Evolutionary conservation across 192 early-diverging fungal genomes (phyloP).

Genomic region (Glomus cerebriforme): DNA sequence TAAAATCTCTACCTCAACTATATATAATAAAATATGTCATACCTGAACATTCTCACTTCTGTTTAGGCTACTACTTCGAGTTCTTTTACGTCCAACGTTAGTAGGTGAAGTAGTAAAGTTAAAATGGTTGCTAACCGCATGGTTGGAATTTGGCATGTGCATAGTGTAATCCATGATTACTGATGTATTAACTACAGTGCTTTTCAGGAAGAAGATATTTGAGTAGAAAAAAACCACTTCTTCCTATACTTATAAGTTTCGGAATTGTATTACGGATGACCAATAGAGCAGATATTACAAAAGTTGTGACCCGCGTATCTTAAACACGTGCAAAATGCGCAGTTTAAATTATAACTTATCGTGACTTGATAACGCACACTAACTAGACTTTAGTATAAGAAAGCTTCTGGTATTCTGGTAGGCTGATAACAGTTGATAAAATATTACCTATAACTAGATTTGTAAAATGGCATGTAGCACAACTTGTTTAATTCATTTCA

Average conservation of each 20-base stretch:
- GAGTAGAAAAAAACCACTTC: too few relatives aligned
- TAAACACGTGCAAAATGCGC: not conserved
- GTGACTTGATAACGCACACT: too few relatives aligned
- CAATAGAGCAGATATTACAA: not conserved
- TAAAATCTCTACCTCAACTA: not conserved
- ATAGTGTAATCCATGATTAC: conserved; percentile 7
- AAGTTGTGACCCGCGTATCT: not conserved
- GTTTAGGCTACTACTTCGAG: conserved; percentile 9
- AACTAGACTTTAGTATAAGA: too few relatives aligned
- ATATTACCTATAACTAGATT: too few relatives aligned
- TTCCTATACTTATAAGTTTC: not conserved
- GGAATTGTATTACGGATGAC: not conserved
- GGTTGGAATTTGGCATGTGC: not conserved
- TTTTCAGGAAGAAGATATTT: not conserved
- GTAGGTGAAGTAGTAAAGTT: not conserved
- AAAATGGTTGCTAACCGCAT: not conserved
- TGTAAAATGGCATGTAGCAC: too few relatives aligned
- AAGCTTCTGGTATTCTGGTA: too few relatives aligned
- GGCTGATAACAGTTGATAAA: too few relatives aligned
- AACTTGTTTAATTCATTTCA: too few relatives aligned
- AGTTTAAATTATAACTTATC: not conserved
- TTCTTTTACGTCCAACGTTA: conserved; percentile 13
- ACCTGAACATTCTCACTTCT: conserved; percentile 12
- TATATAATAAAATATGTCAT: not conserved
- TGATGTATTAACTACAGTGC: not conserved